phyloP scores from a whole-genome alignment of 805 yeast species.

The Hanseniaspora thailandica region DNA sequence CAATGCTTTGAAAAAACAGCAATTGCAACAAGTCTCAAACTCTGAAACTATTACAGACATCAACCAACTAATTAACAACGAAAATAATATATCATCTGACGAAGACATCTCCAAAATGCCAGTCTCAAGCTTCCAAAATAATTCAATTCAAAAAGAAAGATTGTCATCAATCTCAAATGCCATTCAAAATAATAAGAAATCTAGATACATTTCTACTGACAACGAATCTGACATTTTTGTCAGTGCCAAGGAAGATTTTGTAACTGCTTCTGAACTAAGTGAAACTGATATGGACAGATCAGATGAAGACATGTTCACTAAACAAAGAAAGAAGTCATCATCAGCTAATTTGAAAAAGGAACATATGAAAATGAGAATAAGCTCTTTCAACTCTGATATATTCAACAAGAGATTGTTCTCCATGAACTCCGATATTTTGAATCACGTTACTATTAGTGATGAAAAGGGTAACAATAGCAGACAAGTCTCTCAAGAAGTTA shows the following conservation, averaged over 20 bases:
- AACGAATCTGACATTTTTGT: not conserved
- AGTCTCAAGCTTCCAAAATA: not conserved
- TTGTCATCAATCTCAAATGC: not conserved
- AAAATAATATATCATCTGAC: not conserved
- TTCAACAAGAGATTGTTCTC: not conserved
- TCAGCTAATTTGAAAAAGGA: not conserved
- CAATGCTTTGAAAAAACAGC: slow-evolving; percentile 2
- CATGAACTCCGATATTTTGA: slow-evolving; percentile 1
- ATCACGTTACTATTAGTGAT: slow-evolving; percentile 1
- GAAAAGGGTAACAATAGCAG: slow-evolving; percentile 5
- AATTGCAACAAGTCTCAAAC: not conserved
- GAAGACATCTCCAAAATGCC: slow-evolving; percentile 1
- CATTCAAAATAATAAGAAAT: not conserved
- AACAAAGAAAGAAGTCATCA: not conserved
- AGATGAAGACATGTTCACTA: not conserved
- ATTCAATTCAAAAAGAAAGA: not conserved
- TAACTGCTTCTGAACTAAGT: not conserved
- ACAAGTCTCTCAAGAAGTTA: not conserved
- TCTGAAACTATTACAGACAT: not conserved
- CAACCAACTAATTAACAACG: not conserved
- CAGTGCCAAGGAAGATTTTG: slow-evolving; percentile 5
- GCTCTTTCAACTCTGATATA: not conserved
- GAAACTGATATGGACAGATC: not conserved
- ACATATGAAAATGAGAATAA: not conserved
- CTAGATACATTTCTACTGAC: slow-evolving; percentile 4